Percentiles rank a stretch among this genome's conserved stretches.
Conservation (phyloP, 176 grass and related monocot species). For the Oryza brachyantha region DNA sequence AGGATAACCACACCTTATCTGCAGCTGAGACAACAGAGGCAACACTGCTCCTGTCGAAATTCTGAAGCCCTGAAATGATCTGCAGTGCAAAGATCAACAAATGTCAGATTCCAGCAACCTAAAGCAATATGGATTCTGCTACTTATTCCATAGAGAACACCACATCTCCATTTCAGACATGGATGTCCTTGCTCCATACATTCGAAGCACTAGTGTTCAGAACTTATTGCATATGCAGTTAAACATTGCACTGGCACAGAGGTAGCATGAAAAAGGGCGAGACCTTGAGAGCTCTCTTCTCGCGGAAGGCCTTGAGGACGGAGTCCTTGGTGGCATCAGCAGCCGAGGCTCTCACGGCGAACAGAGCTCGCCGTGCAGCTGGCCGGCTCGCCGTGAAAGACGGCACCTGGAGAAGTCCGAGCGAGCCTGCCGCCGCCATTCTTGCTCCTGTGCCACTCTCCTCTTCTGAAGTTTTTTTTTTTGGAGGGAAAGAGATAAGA, state of each 20-base stretch:
- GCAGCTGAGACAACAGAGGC: slow-evolving; percentile 87
- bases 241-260: background rate
- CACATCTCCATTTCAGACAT: slow-evolving; percentile 13
- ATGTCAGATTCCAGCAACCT: background rate
- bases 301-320: slow-evolving; percentile 60
- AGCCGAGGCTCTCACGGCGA: slow-evolving; percentile 53
- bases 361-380: slow-evolving; percentile 27
- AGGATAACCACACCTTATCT: slow-evolving; percentile 58
- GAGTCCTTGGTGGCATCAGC: slow-evolving; percentile 48
- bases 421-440: slow-evolving; percentile 42
- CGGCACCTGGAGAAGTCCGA: slow-evolving; percentile 43
- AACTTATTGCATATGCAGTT: background rate
- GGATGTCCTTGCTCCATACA: background rate
- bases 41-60: slow-evolving; percentile 74
- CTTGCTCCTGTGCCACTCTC: background rate
- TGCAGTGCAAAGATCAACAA: slow-evolving; percentile 31
- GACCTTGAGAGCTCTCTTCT: slow-evolving; percentile 84
- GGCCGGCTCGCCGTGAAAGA: slow-evolving; percentile 23
- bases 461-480: background rate
- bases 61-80: slow-evolving; percentile 91
- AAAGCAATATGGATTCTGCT: background rate
- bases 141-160: slow-evolving; percentile 18
- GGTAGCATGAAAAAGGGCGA: background rate
- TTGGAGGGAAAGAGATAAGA: slow-evolving; percentile 43
- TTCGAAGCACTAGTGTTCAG: background rate